Evolutionary conservation across 805 yeast species (phyloP), one percentile per base, ranked within the genome.

Genomic region (Ogataea wickerhamii): DNA sequence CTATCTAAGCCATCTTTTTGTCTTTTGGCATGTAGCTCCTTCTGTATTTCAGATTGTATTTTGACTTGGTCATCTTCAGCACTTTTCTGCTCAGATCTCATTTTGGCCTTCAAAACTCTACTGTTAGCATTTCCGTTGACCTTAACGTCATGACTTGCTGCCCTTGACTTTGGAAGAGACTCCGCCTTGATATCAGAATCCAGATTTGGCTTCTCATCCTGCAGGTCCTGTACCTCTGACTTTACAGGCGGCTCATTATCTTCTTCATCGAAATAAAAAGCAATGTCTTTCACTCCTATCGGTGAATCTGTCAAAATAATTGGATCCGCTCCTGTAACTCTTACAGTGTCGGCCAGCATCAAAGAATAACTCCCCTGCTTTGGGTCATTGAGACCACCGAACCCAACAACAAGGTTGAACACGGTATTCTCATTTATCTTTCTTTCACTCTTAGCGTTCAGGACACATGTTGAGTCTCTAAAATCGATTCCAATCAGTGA

Each of bases 401-500:
- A 85, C 2, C 96, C 96, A 44, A 89, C 64, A 3, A 86, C 78
- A 41, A 91, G 63, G 30, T 86, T 78, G 37, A 87, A 73, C 16
- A 87, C 79, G 51, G 87, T 80, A 28, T 89, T 91, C 42, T 80
- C 82, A 41, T 72, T 72, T 35, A 91, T 65, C 17, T 59, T 64
- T 48, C 91, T 71, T 27, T 81, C 84, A 58, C 78, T 83, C 53
- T 85, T 88, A 18, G 76, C 71, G 54, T 83, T 85, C 37, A 91
- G 66, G 13, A 87, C 70, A 47, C 85, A 77, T 2, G 81, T 67
- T 0, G 89, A 72, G 60, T 88, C 96, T 62, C 95, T 75, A 55
- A 86, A 87, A 54, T 87, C 96, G 44, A 91, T 73, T 42, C 98
- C 98, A 40, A 86, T 81, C 40, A 86, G 69, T 75, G 93, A 86